Conservation (phyloP, 768 basidiomycete genomes). For the Agaricus sinodeliciosus region DNA sequence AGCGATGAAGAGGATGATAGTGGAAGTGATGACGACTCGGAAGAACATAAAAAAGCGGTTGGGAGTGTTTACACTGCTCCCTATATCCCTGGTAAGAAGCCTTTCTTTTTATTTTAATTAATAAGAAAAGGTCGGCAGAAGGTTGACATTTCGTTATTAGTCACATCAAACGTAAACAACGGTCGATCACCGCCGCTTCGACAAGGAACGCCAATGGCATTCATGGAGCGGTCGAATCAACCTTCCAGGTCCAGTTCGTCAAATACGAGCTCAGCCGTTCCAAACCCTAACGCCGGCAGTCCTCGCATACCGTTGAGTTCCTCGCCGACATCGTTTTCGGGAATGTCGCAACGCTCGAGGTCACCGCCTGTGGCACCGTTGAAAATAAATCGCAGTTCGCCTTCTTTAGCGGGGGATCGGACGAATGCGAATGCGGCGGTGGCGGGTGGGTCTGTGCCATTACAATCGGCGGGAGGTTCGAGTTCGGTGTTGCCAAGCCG, state of each 20-base stretch:
- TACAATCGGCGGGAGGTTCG: background rate
- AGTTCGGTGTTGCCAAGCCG: constrained; percentile 16
- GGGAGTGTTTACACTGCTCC: background rate
- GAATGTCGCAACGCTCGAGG: background rate
- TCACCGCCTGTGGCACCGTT: background rate
- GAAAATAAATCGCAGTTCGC: background rate
- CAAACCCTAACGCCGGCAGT: constrained; percentile 3
- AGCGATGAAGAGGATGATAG: constrained; percentile 27
- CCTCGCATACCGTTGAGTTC: constrained; percentile 7
- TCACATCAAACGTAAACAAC: constrained; percentile 8
- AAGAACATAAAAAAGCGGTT: background rate
- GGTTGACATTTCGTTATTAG: background rate
- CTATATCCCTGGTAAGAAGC: background rate
- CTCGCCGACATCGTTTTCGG: background rate
- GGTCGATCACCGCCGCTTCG: constrained; percentile 20
- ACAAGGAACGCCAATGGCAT: constrained; percentile 33
- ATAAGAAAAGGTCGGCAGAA: background rate
- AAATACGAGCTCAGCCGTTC: constrained; percentile 12
- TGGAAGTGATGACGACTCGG: background rate
- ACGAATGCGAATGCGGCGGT: background rate
- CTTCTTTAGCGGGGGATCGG: background rate
- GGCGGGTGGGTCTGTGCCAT: constrained; percentile 11
- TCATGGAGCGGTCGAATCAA: constrained; percentile 17
- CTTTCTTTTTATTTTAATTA: background rate
- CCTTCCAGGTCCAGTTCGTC: background rate